Evolutionary conservation across 768 basidiomycete genomes (phyloP), one percentile per base, ranked within the genome.

Genomic region (Termitomyces titanicus): DNA sequence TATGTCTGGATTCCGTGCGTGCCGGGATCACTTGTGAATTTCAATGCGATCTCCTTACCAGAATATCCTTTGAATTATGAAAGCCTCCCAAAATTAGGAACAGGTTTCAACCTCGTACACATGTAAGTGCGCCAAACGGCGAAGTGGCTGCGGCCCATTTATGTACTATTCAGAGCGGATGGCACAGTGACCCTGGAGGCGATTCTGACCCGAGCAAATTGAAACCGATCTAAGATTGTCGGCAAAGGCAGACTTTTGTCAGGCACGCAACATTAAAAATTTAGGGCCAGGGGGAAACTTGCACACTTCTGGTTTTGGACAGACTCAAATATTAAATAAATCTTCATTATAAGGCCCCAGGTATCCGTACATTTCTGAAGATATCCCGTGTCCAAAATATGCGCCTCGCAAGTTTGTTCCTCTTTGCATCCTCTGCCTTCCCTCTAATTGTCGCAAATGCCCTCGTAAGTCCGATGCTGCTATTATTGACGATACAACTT

Each of bases 331-430:
- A n/a, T n/a, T n/a, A n/a, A n/a, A n/a, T n/a, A 29, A 57, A 54
- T 51, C 56, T 55, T 39, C 20, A 29, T 54, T 59, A 64, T 64
- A 64, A 64, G 60, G 40, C 37, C 38, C 45, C 55, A 24, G 57
- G 48, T n/a, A n/a, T 57, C 56, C 53, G 47, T 24, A 25, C n/a
- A 25, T 50, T 20, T 53, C 43, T 9, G 39, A 51, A 50, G 54
- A 29, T 60, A 55, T 48, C 58, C 61, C 54, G 55, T 55, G 13
- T 46, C 27, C 43, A 35, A 56, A 63, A 60, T 34, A 72, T 74
- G 72, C 72, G 70, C 45, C 52, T 72, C 49, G 50, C 66, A 50
- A 59, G 61, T 51, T 35, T 65, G 25, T 40, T 66, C 31, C 51
- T 70, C 15, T 43, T 65, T 43, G 49, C 65, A 35, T 58, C 68